These are phyloP conservation scores for Ilex aquifolium DNA, from an alignment of 257 asterid genomes.

Conservation along the genomic window DNA sequence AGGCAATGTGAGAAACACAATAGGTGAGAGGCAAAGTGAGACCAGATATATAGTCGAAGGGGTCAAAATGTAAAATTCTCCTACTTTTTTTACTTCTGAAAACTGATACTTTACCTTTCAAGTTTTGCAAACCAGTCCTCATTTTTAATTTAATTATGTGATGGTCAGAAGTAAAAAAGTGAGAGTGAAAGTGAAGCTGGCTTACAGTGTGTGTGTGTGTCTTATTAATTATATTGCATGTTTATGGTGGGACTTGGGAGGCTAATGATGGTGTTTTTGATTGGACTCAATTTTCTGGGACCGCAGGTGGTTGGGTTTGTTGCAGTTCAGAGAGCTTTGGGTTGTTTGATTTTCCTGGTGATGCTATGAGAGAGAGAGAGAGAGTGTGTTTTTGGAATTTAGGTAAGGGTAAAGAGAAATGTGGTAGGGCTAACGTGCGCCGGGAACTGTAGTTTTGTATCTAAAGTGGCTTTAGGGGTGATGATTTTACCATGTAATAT, in stretches of 20 bases:
- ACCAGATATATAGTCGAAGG: too few relatives aligned
- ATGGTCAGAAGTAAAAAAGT: too few relatives aligned
- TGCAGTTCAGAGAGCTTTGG: conserved; percentile 35
- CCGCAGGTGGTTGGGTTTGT: conserved; percentile 60
- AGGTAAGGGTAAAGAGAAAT: conserved; percentile 2
- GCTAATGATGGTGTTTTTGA: conserved; percentile 19
- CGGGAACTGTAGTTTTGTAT: conserved; percentile 27
- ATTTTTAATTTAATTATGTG: too few relatives aligned
- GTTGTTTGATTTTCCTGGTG: conserved; percentile 31
- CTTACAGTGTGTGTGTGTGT: too few relatives aligned
- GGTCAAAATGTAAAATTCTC: too few relatives aligned
- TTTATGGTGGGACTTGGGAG: not conserved
- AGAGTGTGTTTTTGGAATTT: not conserved
- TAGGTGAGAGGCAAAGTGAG: too few relatives aligned
- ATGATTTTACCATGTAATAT: conserved; percentile 41
- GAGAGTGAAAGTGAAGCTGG: too few relatives aligned
- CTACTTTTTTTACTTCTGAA: too few relatives aligned
- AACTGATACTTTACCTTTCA: too few relatives aligned
- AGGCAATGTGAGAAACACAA: too few relatives aligned
- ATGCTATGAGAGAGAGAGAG: conserved; percentile 34
- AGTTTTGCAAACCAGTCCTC: too few relatives aligned
- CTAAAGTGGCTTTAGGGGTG: conserved; percentile 38
- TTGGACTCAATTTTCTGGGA: conserved; percentile 16
- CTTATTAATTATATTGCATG: too few relatives aligned
- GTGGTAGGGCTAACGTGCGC: conserved; percentile 10